Percentiles rank a stretch among this genome's conserved stretches.
phyloP scores from a whole-genome alignment of 441 rosid species.

The Gossypium laxum region DNA sequence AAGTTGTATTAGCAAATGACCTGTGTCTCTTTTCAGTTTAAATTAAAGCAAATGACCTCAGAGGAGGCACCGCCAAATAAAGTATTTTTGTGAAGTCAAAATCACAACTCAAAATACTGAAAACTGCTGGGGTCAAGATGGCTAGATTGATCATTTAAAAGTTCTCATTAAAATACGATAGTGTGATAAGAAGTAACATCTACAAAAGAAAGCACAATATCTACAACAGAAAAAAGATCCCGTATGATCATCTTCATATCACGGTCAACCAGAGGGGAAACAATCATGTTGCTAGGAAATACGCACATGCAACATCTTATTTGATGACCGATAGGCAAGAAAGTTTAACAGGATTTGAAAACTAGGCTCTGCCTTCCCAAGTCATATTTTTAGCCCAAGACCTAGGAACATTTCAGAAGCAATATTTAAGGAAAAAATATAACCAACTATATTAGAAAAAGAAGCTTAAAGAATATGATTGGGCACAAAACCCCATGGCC shows the following conservation, averaged over 20 bases:
- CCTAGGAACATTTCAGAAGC: not conserved
- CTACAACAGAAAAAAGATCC: not conserved
- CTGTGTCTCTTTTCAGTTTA: not conserved
- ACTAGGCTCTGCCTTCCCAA: not conserved
- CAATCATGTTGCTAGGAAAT: not conserved
- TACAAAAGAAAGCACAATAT: not conserved
- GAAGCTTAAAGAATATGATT: not conserved
- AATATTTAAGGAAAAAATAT: not conserved
- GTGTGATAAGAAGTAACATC: not conserved
- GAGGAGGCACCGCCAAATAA: not conserved
- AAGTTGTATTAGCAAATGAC: not conserved
- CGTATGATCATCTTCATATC: not conserved
- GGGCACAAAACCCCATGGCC: not conserved
- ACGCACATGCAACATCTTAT: not conserved
- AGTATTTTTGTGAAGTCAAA: not conserved
- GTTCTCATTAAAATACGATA: not conserved
- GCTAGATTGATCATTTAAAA: constrained; percentile 4
- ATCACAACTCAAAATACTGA: not conserved
- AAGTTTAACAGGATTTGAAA: not conserved
- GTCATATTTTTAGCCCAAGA: not conserved
- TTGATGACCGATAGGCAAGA: not conserved
- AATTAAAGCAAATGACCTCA: not conserved
- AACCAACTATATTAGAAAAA: not conserved
- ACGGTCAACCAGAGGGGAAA: not conserved
- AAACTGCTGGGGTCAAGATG: not conserved